Evolutionary conservation across 1,284 basidiomycete genomes (phyloP).

Genomic region (Austroboletus novae-zelandiae): DNA sequence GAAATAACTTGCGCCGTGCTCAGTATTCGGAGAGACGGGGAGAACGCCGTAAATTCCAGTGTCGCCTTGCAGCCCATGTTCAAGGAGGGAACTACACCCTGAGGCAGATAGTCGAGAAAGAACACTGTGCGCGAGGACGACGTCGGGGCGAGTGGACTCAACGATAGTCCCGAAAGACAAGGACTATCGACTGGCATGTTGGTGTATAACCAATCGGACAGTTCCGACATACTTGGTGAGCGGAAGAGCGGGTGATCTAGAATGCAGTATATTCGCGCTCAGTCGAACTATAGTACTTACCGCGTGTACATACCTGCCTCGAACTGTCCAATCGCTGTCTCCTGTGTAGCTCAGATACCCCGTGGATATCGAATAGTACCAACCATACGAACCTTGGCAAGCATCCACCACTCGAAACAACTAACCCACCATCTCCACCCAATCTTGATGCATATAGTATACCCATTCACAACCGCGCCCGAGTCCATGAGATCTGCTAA

Average conservation of each 20-base stretch:
- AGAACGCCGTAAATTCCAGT: slow-evolving; percentile 31
- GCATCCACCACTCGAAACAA: slow-evolving; percentile 24
- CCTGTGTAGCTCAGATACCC: slow-evolving; percentile 4
- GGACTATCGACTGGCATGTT: background rate
- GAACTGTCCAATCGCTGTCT: slow-evolving; percentile 8
- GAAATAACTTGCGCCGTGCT: slow-evolving; percentile 24
- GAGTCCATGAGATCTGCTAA: slow-evolving; percentile 27
- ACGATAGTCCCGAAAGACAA: background rate
- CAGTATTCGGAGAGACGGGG: slow-evolving; percentile 19
- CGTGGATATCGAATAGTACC: background rate
- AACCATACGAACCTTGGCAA: slow-evolving; percentile 22
- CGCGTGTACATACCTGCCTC: slow-evolving; percentile 23
- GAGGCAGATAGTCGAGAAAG: slow-evolving; percentile 25
- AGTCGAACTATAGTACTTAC: background rate
- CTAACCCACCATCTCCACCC: slow-evolving; percentile 31
- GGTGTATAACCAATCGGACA: slow-evolving; percentile 2
- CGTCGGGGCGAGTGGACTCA: slow-evolving; percentile 2
- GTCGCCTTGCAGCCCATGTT: slow-evolving; percentile 9
- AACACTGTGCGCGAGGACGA: slow-evolving; percentile 7
- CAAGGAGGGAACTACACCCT: slow-evolving; percentile 5
- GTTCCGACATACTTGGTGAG: background rate
- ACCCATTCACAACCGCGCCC: slow-evolving; percentile 13
- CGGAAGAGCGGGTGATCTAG: background rate
- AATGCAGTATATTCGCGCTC: background rate
- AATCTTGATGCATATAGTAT: slow-evolving; percentile 22